Evolutionary conservation across 164 flowering plant genomes (phyloP).

Genomic region (Nymphaea thermarum): DNA sequence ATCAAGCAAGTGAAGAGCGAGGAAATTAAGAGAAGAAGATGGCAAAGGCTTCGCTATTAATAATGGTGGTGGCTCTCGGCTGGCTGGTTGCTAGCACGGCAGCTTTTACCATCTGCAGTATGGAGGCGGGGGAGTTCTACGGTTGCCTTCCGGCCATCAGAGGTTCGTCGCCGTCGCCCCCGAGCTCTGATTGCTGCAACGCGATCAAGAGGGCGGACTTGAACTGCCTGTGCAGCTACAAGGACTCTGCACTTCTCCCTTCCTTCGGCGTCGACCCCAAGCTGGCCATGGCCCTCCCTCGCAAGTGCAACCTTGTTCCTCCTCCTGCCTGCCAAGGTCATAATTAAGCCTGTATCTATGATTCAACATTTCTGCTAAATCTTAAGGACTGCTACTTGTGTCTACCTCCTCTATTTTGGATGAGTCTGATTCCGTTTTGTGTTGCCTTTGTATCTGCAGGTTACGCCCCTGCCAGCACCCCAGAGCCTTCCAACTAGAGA

Average conservation of each 20-base stretch:
- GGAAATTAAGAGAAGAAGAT: constrained; percentile 4
- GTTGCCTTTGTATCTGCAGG: neutral
- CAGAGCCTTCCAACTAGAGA: neutral
- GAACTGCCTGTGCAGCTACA: constrained; percentile 39
- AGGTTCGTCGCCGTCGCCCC: constrained; percentile 24
- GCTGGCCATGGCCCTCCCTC: constrained; percentile 38
- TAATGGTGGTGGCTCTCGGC: constrained; percentile 5
- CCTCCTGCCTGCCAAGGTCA: constrained; percentile 27
- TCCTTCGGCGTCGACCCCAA: constrained; percentile 33
- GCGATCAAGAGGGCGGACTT: constrained; percentile 26
- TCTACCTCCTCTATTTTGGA: neutral
- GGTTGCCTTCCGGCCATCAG: constrained; percentile 40
- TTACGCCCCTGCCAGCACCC: neutral
- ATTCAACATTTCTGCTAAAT: neutral
- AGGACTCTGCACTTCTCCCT: constrained; percentile 20
- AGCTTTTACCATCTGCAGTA: constrained; percentile 26
- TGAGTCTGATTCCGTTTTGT: neutral
- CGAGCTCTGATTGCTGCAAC: constrained; percentile 32
- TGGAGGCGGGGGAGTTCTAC: constrained; percentile 26
- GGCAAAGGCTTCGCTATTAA: constrained; percentile 3
- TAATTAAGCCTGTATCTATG: neutral
- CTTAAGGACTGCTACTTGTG: neutral
- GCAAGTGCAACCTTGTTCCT: constrained; percentile 24
- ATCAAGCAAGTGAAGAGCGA: too few species aligned
- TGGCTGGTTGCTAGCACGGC: constrained; percentile 11